Conservation (phyloP, 345 rosid species). For the Heritiera fomes region DNA sequence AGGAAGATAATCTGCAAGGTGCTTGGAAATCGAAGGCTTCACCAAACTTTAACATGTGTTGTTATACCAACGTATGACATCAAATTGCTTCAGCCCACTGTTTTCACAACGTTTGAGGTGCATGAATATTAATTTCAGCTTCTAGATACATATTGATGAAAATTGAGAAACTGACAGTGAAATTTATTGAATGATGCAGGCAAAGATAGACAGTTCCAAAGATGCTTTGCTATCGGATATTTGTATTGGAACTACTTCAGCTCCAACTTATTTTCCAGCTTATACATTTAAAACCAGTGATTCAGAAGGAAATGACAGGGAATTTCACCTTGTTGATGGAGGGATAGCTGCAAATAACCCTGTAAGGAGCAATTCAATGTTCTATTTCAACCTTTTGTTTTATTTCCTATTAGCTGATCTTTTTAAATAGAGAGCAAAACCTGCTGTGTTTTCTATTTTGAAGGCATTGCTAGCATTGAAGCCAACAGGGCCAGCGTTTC, state of each 20-base stretch:
- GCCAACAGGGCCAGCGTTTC: conserved; percentile 20
- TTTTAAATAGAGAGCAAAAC: background rate
- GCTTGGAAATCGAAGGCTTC: conserved; percentile 36
- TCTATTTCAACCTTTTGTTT: background rate
- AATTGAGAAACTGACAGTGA: background rate
- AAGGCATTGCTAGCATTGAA: conserved; percentile 21
- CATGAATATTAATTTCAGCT: background rate
- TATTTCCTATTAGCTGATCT: no score
- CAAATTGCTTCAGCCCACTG: conserved; percentile 47
- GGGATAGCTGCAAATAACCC: conserved; percentile 64
- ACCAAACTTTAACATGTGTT: conserved; percentile 43
- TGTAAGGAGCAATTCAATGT: conserved; percentile 21
- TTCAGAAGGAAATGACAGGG: conserved; percentile 20
- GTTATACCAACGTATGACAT: conserved; percentile 59
- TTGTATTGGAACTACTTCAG: conserved; percentile 57
- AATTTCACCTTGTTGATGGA: conserved; percentile 55
- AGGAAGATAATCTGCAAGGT: conserved; percentile 31
- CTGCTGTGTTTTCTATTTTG: background rate
- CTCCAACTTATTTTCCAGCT: conserved; percentile 65
- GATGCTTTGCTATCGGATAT: conserved; percentile 52
- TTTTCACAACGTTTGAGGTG: conserved; percentile 51
- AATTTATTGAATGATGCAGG: conserved; percentile 26
- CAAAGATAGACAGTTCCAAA: conserved; percentile 29
- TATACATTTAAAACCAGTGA: conserved; percentile 38
- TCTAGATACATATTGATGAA: background rate